Conservation (phyloP, 2,329 filamentous ascomycete genomes). For the Alternaria solani region DNA sequence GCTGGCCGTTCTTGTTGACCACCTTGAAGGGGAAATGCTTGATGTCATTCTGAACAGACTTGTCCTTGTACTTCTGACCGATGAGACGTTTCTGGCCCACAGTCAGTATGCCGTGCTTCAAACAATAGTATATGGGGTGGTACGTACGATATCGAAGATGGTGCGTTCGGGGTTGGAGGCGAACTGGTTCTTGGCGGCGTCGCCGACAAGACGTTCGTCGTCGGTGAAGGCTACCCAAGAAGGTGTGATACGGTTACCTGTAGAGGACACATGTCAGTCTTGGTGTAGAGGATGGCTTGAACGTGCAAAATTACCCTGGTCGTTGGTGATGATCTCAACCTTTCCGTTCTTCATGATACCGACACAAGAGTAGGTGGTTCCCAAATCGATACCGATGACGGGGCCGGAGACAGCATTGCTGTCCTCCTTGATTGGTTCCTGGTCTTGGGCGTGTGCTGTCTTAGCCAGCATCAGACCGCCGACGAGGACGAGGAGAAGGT, state of each 20-base stretch:
- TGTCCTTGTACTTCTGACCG: conserved; percentile 60
- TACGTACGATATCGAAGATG: conserved; percentile 55
- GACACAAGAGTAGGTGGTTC: conserved; percentile 94
- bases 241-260: conserved; percentile 54
- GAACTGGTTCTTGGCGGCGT: conserved; percentile 68
- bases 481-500: conserved; percentile 87
- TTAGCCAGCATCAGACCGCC: conserved; percentile 85
- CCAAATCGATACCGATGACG: conserved; percentile 83
- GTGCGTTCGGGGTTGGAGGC: conserved; percentile 60
- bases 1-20: conserved; percentile 87
- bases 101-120: conserved; percentile 30
- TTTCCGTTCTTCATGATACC: conserved; percentile 68
- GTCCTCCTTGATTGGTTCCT: conserved; percentile 70
- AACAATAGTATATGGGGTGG: neutral
- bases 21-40: conserved; percentile 99
- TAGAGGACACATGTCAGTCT: conserved; percentile 34
- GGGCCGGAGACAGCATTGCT: conserved; percentile 56
- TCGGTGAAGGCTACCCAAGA: conserved; percentile 97
- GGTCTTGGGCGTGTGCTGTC: conserved; percentile 75
- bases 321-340: conserved; percentile 56
- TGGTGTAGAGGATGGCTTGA: neutral
- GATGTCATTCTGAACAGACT: conserved; percentile 86
- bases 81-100: conserved; percentile 60
- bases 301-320: conserved; percentile 46
- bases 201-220: conserved; percentile 94